Evolutionary conservation across 805 yeast genomes (phyloP), one percentile per base, ranked within the genome.

Genomic region (Candida dajiaensis): DNA sequence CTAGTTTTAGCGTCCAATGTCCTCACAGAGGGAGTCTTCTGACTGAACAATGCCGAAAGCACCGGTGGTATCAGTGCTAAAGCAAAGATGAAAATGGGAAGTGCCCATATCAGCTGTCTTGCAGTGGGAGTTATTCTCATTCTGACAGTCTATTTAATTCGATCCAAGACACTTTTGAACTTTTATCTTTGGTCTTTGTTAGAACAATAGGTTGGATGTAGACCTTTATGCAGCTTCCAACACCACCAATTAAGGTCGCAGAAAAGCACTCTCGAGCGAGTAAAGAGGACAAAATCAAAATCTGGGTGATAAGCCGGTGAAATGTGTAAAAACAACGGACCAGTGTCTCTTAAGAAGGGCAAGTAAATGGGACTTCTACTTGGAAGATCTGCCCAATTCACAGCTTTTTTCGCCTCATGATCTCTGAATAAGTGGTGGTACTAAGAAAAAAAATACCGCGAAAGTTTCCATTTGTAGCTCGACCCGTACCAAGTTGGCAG

Each of bases 41-140:
- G 36, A 9, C 20, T 33, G 20, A 33, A 16, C 33, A 42, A 3
- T 40, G 37, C 43, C 45, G 40, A 33, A 16, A 33, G 36, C 18
- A 26, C 42, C 6, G 51, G 51, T 5, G 48, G 40, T 18, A 48
- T 19, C n/a, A 48, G 43, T 6, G 48, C 46, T 15, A 41, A 29
- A 4, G 37, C 35, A 4, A 48, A n/a, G 23, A 43, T 36, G 6
- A 48, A 11, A 5, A 42, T 28, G 28, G 46, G 48, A 6, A 47
- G 31, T 15, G 29, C 39, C 15, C 44, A 19, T 16, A 44, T 38
- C 12, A n/a, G 16, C 36, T 40, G 38, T 31, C 40, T 40, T 7
- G 36, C 7, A 9, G 20, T 33, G 36, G 20, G 36, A 11, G 36
- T 33, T 16, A 33, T 16, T 33, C 36, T 33, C 36, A 33, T 33